Percentiles rank a stretch among this genome's conserved stretches.
Conservation (phyloP, 345 rosid species). For the Pugionium dolabratum region DNA sequence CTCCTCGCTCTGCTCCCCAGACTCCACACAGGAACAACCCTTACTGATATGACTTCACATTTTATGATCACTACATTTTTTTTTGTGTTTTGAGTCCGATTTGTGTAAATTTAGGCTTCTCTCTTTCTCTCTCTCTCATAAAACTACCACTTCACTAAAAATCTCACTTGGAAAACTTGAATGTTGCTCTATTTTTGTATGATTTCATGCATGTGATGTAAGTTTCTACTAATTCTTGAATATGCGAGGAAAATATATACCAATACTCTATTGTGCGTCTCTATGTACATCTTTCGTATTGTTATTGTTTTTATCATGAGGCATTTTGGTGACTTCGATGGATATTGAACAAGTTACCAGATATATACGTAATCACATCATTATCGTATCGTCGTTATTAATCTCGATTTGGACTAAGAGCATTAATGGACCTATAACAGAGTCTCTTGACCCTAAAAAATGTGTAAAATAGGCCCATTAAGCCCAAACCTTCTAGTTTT, state of each 20-base stretch:
- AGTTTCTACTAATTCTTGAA: slow-evolving; percentile 23
- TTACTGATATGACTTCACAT: slow-evolving; percentile 26
- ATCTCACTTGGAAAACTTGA: slow-evolving; percentile 25
- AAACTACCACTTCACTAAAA: slow-evolving; percentile 1
- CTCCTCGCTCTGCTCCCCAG: slow-evolving; percentile 52
- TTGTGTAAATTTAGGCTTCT: slow-evolving; percentile 35
- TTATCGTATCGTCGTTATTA: neutral
- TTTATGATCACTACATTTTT: slow-evolving; percentile 37
- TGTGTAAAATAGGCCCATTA: slow-evolving; percentile 16
- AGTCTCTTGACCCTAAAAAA: neutral
- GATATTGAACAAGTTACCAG: neutral
- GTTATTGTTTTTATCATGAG: neutral
- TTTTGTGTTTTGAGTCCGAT: slow-evolving; percentile 33
- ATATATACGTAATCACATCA: neutral
- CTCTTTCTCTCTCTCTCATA: slow-evolving; percentile 15
- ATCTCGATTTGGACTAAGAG: neutral
- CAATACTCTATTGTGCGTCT: slow-evolving; percentile 8
- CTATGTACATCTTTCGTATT: no score
- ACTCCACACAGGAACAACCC: slow-evolving; percentile 38
- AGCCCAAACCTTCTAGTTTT: neutral
- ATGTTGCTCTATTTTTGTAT: slow-evolving; percentile 20
- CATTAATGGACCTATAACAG: neutral
- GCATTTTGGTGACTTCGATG: neutral
- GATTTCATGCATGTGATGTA: slow-evolving; percentile 25
- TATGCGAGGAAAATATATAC: slow-evolving; percentile 20